Evolutionary conservation across 345 rosid genomes (phyloP).

Genomic region (Camelina sativa): DNA sequence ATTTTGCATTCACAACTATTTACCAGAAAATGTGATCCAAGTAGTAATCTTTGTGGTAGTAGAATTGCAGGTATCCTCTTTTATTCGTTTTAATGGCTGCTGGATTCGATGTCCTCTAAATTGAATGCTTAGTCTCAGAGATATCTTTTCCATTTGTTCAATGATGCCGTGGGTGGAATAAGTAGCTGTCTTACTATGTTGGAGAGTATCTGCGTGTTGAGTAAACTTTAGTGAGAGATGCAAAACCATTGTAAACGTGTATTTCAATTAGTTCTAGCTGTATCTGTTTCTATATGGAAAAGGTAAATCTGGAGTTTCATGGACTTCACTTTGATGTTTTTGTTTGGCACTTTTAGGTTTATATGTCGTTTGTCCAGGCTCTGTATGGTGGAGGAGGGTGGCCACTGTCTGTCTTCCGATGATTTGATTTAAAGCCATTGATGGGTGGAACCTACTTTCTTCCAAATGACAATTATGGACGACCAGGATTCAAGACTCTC

Average conservation of each 20-base stretch:
- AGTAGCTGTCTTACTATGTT: neutral
- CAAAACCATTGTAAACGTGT: neutral
- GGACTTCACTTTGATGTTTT: neutral
- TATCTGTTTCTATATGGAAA: neutral
- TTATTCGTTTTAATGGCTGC: no score
- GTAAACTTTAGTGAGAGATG: neutral
- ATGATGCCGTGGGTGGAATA: neutral
- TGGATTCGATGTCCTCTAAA: no score
- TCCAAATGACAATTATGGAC: constrained; percentile 82
- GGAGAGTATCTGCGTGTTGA: neutral
- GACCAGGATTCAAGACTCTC: constrained; percentile 92
- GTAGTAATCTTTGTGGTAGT: constrained; percentile 15
- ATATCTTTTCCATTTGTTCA: neutral
- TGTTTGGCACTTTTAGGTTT: constrained; percentile 58
- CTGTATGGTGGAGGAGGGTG: constrained; percentile 92
- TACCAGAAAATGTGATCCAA: constrained; percentile 2
- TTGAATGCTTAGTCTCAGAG: neutral
- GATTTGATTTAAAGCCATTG: constrained; percentile 91
- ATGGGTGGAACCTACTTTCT: constrained; percentile 99
- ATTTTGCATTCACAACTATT: neutral
- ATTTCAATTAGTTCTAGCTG: neutral
- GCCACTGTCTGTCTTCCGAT: constrained; percentile 88
- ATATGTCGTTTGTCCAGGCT: constrained; percentile 95
- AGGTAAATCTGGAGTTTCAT: neutral
- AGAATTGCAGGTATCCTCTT: no score